phyloP scores from a whole-genome alignment of 2,329 filamentous ascomycete genomes.

The Annulohypoxylon truncatum region DNA sequence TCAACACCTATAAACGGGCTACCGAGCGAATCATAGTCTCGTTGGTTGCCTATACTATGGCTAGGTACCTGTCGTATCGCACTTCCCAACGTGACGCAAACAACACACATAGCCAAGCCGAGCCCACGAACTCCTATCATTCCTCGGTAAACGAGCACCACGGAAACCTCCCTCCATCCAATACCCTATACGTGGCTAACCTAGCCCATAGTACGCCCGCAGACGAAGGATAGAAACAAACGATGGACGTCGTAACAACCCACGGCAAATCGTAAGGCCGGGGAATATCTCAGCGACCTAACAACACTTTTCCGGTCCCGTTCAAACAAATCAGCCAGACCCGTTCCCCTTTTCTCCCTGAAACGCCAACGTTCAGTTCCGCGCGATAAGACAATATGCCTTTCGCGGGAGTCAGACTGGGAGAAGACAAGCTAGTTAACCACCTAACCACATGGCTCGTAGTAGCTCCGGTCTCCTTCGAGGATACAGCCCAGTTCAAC shows the following conservation, averaged over 20 bases:
- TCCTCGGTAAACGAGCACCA: not conserved
- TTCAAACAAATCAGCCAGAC: not conserved
- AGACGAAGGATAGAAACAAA: constrained; percentile 2
- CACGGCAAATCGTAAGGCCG: constrained; percentile 5
- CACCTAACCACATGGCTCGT: not conserved
- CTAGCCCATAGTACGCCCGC: not conserved
- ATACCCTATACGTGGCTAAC: not conserved
- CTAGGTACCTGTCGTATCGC: not conserved
- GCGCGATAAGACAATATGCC: not conserved
- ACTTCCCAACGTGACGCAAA: not conserved
- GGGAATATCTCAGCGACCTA: not conserved
- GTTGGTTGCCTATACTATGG: not conserved
- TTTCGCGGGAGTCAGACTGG: not conserved
- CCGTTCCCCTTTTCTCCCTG: not conserved
- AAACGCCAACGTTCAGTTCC: constrained; percentile 19
- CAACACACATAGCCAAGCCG: constrained; percentile 3
- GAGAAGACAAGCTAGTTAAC: not conserved
- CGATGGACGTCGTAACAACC: not conserved
- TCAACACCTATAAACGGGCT: not conserved
- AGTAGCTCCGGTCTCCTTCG: not conserved
- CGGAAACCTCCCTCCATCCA: not conserved
- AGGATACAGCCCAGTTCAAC: not conserved
- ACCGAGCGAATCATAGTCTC: not conserved
- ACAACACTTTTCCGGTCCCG: constrained; percentile 19
- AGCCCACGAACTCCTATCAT: not conserved